Evolutionary conservation across 1,284 basidiomycete genomes (phyloP), one percentile per base, ranked within the genome.

Genomic region (Ganoderma meredithae): DNA sequence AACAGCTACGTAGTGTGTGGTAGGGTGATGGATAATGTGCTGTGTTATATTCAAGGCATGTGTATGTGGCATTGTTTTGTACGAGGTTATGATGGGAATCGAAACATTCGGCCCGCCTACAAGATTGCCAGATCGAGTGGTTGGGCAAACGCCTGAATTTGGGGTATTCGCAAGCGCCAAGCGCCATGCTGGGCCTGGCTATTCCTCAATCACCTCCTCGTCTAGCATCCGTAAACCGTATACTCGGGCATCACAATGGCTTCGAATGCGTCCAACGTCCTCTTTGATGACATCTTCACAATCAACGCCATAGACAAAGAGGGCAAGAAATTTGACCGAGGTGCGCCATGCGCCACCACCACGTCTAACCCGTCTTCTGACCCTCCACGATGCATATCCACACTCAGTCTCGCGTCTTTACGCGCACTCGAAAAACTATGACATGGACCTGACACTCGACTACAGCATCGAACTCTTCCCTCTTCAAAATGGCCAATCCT

Each of bases 251-350:
- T n/a, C 60, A 63, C 63, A 17, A 94, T 93, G 91, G 81, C 91
- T 27, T 81, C 88, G 6, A 83, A 85, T 43, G 83, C 89, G 40
- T 93, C 93, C 1, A 92, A 87, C 76, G 87, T 95, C 73, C 86
- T 97, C 67, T 97, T 98, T 78, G 92, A 96, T 76, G 96, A 97
- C 80, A 90, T 95, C 40, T 97, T 98, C 81, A 92, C 88, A 8
- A 92, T 97, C 69, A 87, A 87, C 73, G 90, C 83, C 36, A 94
- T 97, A 62, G 94, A 98, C 84, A 91, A 90, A 78, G 95, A 97
- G 78, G 97, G 98, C 65, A 98, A 95, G 84, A 98, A 97, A 81
- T 98, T 98, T 75, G 97, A 98, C 81, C 85, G 97, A 91, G 97
- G 97, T 97, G 59, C 65, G 41, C 70, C 60, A 17, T n/a, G 36